Conservation (phyloP, 2,329 filamentous ascomycete genomes). For the Diaporthe ampelina region DNA sequence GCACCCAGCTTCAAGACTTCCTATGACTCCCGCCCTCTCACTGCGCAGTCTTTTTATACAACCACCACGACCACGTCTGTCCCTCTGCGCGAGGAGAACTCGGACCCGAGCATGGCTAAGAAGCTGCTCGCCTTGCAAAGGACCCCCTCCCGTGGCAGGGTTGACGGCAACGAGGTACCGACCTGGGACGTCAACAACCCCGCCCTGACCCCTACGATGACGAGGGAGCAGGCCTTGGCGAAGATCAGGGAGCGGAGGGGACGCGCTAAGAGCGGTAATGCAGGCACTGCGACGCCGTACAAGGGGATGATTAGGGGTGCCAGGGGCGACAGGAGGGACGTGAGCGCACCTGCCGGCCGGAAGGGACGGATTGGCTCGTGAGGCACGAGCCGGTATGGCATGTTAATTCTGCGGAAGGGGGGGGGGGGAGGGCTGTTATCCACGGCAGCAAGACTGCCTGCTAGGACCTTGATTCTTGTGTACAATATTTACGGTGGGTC, state of each 20-base stretch:
- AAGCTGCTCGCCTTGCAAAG: conserved; percentile 56
- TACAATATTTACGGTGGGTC: conserved; percentile 5
- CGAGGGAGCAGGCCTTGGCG: conserved; percentile 80
- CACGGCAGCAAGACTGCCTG: conserved; percentile 25
- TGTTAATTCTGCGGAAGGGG: background rate
- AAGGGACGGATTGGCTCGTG: conserved; percentile 38
- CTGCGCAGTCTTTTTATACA: conserved; percentile 62
- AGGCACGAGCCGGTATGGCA: background rate
- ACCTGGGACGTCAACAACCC: conserved; percentile 70
- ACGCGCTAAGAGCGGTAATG: conserved; percentile 77
- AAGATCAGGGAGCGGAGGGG: conserved; percentile 81
- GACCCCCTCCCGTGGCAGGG: conserved; percentile 58
- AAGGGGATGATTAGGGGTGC: conserved; percentile 69
- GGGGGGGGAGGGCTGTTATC: too few species aligned
- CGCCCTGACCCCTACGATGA: conserved; percentile 75
- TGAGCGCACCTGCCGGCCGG: conserved; percentile 58
- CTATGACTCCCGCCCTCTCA: conserved; percentile 57
- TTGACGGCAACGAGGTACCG: conserved; percentile 45
- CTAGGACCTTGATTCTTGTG: conserved; percentile 8
- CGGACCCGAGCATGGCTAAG: conserved; percentile 59
- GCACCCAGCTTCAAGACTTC: conserved; percentile 33
- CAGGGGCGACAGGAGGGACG: conserved; percentile 56
- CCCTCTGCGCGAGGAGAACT: conserved; percentile 63
- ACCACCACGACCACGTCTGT: conserved; percentile 65
- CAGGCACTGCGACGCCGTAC: conserved; percentile 72